Conservation (phyloP, 2,329 filamentous ascomycete genomes). For the Pseudopyrenochaeta lycopersici region DNA sequence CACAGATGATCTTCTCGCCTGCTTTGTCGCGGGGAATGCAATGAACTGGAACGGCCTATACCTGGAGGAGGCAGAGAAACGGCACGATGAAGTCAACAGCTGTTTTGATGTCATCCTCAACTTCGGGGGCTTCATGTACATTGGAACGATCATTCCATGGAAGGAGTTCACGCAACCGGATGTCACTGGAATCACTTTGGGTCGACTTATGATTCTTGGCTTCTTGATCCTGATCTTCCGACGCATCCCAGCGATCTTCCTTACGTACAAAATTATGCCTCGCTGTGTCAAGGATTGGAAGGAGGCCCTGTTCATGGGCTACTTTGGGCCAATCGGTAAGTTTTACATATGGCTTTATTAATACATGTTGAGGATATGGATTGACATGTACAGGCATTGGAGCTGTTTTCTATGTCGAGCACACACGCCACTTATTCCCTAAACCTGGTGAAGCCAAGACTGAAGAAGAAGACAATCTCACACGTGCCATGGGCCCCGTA, state of each 20-base stretch:
- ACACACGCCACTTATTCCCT: slow-evolving; percentile 55
- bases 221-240: slow-evolving; percentile 64
- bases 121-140: slow-evolving; percentile 68
- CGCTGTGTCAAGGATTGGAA: slow-evolving; percentile 61
- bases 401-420: slow-evolving; percentile 58
- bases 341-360: not conserved
- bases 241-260: slow-evolving; percentile 65
- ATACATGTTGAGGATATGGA: no score
- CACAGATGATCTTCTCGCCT: slow-evolving; percentile 68
- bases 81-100: slow-evolving; percentile 69
- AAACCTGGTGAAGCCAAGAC: slow-evolving; percentile 49
- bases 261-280: slow-evolving; percentile 66
- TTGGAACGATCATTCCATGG: slow-evolving; percentile 67
- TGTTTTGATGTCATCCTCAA: slow-evolving; percentile 67
- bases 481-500: slow-evolving; percentile 53
- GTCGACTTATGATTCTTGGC: slow-evolving; percentile 61
- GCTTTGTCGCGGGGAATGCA: slow-evolving; percentile 67
- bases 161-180: slow-evolving; percentile 62
- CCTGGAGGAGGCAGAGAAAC: slow-evolving; percentile 62
- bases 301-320: slow-evolving; percentile 69
- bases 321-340: slow-evolving; percentile 56
- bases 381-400: slow-evolving; percentile 45
- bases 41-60: slow-evolving; percentile 72
- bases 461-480: slow-evolving; percentile 53
- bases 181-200: slow-evolving; percentile 62